Evolutionary conservation across 2,329 filamentous ascomycete species (phyloP).

Genomic region (Pseudogymnoascus sp.): DNA sequence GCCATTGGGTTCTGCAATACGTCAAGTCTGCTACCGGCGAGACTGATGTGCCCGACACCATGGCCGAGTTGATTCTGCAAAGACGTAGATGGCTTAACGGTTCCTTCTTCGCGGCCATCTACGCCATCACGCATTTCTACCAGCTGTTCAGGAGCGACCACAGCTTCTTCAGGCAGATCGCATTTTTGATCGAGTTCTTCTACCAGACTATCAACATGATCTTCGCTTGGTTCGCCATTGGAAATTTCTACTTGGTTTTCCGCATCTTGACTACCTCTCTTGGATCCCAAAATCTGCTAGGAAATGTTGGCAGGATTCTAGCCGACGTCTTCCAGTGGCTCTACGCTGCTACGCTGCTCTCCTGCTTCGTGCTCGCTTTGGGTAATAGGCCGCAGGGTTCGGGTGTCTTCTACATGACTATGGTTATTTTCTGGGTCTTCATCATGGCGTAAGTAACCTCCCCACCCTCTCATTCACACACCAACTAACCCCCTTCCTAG

Average conservation of each 20-base stretch:
- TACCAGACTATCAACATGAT: slow-evolving; percentile 97
- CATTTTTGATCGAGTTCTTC: slow-evolving; percentile 85
- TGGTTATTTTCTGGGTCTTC: slow-evolving; percentile 96
- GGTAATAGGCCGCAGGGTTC: slow-evolving; percentile 93
- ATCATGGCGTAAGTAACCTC: slow-evolving; percentile 73
- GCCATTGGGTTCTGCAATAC: slow-evolving; percentile 94
- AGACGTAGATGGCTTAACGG: slow-evolving; percentile 96
- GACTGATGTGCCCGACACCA: slow-evolving; percentile 90
- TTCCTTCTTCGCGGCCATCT: slow-evolving; percentile 95
- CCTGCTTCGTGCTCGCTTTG: slow-evolving; percentile 89
- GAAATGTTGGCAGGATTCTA: slow-evolving; percentile 69
- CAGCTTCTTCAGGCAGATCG: slow-evolving; percentile 76
- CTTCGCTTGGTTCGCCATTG: slow-evolving; percentile 92
- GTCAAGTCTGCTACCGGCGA: slow-evolving; percentile 96
- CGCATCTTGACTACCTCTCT: slow-evolving; percentile 89
- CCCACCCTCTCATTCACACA: not conserved
- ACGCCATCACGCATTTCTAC: slow-evolving; percentile 90
- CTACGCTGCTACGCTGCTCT: slow-evolving; percentile 83
- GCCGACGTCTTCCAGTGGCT: slow-evolving; percentile 93
- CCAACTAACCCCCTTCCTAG: slow-evolving; percentile 32
- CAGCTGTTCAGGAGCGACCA: slow-evolving; percentile 93
- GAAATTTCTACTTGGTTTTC: slow-evolving; percentile 99
- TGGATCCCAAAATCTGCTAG: slow-evolving; percentile 60
- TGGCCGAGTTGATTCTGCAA: slow-evolving; percentile 92
- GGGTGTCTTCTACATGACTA: slow-evolving; percentile 87